These are phyloP conservation scores for Globisporangium cederbergense DNA, from an alignment of 352 stramenopile species.

Conservation along the genomic window DNA sequence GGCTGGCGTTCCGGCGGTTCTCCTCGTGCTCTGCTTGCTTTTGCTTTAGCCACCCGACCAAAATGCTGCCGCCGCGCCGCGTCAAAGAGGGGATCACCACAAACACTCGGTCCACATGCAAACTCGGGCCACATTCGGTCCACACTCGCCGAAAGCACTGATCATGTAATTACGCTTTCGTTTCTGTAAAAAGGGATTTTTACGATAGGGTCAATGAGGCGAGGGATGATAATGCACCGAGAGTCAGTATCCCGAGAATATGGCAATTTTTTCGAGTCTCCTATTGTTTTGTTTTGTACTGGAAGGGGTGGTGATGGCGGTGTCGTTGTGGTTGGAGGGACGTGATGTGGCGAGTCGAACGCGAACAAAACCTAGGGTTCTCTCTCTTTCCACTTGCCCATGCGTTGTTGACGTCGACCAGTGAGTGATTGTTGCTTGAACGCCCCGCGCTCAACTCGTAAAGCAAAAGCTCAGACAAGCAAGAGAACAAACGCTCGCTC, in stretches of 20 bases:
- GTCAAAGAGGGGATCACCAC: conserved; percentile 34
- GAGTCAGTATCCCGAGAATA: no score
- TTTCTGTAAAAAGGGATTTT: no score
- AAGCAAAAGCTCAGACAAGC: not conserved
- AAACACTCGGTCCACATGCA: conserved; percentile 12
- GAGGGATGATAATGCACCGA: no score
- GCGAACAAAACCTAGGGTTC: not conserved
- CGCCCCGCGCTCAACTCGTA: not conserved
- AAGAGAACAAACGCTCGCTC: not conserved
- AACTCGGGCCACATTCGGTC: no score
- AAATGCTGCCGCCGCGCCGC: not conserved
- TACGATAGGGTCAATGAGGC: no score
- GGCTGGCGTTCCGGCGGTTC: conserved; percentile 19
- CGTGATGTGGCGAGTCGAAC: not conserved
- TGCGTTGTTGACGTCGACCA: conserved; percentile 2
- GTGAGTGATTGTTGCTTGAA: not conserved
- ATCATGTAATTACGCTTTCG: no score
- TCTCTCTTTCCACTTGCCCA: not conserved
- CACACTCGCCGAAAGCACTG: no score
- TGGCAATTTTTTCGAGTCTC: no score
- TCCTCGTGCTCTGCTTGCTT: conserved; percentile 11
- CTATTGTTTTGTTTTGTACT: no score
- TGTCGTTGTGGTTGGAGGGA: not conserved
- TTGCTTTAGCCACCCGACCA: conserved; percentile 7
- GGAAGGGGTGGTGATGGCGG: no score